Evolutionary conservation across 441 rosid species (phyloP).

Genomic region (Populus hybrid): DNA sequence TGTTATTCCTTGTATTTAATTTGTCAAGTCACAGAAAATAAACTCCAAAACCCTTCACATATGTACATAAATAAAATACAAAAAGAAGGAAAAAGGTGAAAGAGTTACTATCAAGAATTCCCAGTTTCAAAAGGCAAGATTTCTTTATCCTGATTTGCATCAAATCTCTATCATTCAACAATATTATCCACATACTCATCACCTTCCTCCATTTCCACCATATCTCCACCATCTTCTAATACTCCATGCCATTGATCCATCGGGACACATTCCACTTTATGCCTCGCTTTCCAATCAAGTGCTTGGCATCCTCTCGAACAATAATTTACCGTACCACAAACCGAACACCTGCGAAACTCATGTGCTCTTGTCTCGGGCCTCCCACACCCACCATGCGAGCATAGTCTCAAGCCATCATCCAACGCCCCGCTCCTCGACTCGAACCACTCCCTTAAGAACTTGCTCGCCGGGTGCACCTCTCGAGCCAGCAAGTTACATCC

Average conservation of each 20-base stretch:
- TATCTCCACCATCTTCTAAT: constrained; percentile 25
- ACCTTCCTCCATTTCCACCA: constrained; percentile 24
- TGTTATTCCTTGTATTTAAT: too few species aligned
- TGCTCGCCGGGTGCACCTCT: constrained; percentile 64
- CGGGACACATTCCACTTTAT: constrained; percentile 62
- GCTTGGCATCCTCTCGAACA: constrained; percentile 95
- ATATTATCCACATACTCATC: constrained; percentile 10
- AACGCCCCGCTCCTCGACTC: constrained; percentile 27
- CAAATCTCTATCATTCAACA: not conserved
- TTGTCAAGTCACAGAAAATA: too few species aligned
- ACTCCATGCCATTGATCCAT: constrained; percentile 38
- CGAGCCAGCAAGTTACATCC: constrained; percentile 47
- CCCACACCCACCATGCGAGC: constrained; percentile 77
- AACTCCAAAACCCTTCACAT: too few species aligned
- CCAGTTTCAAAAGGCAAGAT: not conserved
- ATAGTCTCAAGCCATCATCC: constrained; percentile 40
- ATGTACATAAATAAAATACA: too few species aligned
- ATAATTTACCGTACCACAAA: constrained; percentile 74
- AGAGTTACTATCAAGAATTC: not conserved
- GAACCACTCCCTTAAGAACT: constrained; percentile 72
- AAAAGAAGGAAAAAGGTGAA: not conserved
- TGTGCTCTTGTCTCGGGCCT: constrained; percentile 74
- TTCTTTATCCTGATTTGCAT: not conserved
- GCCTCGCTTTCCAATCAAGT: constrained; percentile 76
- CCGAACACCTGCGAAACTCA: constrained; percentile 83